A percentile compares a stretch with the other conserved stretches of the same genome.
Conservation (phyloP, 768 basidiomycete genomes). For the Cystofilobasidium bisporidii region DNA sequence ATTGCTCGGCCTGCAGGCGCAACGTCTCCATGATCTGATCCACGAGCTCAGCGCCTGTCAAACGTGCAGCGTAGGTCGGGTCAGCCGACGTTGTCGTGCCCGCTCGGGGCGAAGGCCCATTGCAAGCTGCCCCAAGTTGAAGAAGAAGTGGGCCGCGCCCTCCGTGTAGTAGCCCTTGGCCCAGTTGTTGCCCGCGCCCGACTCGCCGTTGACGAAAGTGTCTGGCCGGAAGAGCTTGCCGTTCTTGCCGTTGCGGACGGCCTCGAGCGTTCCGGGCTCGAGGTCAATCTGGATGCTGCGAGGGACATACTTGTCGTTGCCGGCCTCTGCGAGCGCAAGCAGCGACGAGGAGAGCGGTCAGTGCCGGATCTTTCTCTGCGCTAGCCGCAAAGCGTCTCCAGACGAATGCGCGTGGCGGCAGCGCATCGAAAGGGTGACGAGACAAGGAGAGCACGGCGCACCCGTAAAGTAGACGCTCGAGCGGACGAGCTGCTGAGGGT, state of each 20-base stretch:
- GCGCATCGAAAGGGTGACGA: too few relatives aligned
- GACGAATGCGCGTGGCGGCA: too few relatives aligned
- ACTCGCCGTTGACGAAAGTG: conserved; percentile 57
- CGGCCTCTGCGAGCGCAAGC: background rate
- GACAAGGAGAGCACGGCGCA: too few relatives aligned
- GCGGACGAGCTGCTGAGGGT: conserved; percentile 58
- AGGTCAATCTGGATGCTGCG: conserved; percentile 83
- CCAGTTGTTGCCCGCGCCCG: conserved; percentile 83
- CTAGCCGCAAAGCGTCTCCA: too few relatives aligned
- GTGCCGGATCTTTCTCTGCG: too few relatives aligned
- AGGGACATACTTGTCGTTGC: conserved; percentile 65
- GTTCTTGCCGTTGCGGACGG: conserved; percentile 58
- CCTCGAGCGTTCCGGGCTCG: conserved; percentile 75
- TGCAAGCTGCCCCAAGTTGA: too few relatives aligned
- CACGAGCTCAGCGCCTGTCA: conserved; percentile 71
- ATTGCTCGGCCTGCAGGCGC: conserved; percentile 95
- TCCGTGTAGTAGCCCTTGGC: conserved; percentile 69
- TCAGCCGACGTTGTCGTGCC: too few relatives aligned
- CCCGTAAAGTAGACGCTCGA: conserved; percentile 33
- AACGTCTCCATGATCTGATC: conserved; percentile 75
- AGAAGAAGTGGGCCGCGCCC: too few relatives aligned
- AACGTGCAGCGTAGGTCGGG: too few relatives aligned
- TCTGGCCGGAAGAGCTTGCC: conserved; percentile 78
- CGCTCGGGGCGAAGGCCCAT: too few relatives aligned
- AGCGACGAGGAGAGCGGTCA: conserved; percentile 13